phyloP scores from a whole-genome alignment of 768 basidiomycete species.

The Melanogaster broomeanus region DNA sequence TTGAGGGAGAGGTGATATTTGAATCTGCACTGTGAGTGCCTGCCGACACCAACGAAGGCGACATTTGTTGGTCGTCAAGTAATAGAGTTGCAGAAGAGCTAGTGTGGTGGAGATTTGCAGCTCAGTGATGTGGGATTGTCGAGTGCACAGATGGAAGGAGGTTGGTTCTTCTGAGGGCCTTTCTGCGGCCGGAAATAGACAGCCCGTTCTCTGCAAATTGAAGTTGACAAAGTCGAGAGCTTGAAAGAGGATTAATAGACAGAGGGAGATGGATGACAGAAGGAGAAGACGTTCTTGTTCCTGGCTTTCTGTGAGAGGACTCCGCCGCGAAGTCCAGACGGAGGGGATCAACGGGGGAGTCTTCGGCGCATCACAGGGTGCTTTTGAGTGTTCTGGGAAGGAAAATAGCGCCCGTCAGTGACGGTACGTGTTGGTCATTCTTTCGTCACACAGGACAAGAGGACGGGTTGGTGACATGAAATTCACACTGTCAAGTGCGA shows the following conservation, averaged over 20 bases:
- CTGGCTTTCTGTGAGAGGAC: slow-evolving; percentile 10
- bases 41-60: slow-evolving; percentile 26
- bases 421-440: slow-evolving; percentile 25
- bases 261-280: slow-evolving; percentile 13
- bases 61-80: slow-evolving; percentile 36
- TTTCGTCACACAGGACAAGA: slow-evolving; percentile 32
- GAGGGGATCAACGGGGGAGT: background rate
- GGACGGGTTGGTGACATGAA: slow-evolving; percentile 19
- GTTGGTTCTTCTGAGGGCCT: slow-evolving; percentile 15
- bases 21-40: slow-evolving; percentile 12
- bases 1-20: slow-evolving; percentile 24
- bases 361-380: background rate
- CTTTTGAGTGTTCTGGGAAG: slow-evolving; percentile 24
- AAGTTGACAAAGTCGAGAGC: slow-evolving; percentile 1
- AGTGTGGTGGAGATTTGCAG: slow-evolving; percentile 32
- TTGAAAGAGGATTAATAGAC: slow-evolving; percentile 9
- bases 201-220: slow-evolving; percentile 14
- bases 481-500: slow-evolving; percentile 32
- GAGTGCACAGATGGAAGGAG: slow-evolving; percentile 15
- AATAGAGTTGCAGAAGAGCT: slow-evolving; percentile 22
- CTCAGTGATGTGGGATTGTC: slow-evolving; percentile 17
- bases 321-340: background rate
- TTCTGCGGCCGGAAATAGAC: slow-evolving; percentile 17
- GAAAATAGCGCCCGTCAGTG: slow-evolving; percentile 7
- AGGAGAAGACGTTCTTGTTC: slow-evolving; percentile 10